Base-by-base conservation (phyloP, 2,329 filamentous ascomycete species). In the Podosphaera fusca region DNA sequence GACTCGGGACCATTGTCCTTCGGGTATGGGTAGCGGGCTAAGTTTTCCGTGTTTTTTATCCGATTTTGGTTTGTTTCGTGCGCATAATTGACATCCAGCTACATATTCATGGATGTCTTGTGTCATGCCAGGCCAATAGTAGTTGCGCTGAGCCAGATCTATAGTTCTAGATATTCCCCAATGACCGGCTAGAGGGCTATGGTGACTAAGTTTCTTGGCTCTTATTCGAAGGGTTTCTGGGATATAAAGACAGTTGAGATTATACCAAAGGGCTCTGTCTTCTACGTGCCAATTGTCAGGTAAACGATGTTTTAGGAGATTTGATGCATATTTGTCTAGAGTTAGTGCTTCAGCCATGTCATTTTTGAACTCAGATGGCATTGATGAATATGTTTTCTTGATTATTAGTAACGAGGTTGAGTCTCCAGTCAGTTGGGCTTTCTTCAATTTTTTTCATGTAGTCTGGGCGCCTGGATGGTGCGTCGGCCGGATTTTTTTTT, bases 171-270 rank as follows among this genome's bases (percentile, higher is more conserved):
- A 31, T 12, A 4, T 52, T 5, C 50, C 31, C 50, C 31, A 36
- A n/a, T 42, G 38, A 12, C 38, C 38, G 10, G 38, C 38, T 6
- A 42, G 38, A 6, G 38, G 38, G 31, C 29, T 55, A 46, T 55
- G 38, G n/a, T 55, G 53, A 21, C 38, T 55, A 14, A 55, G 53
- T n/a, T 55, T 30, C 35, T 55, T 46, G 21, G 53, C 53, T 46
- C 8, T 55, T 31, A 55, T 55, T 33, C 53, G 53, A 33, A 55
- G 38, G 10, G 53, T 12, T 46, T 55, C 38, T 9, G 53, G 53
- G 34, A 55, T 46, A 14, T 52, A 52, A 10, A 52, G 31, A 4
- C 49, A 7, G 31, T 34, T 52, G n/a, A 52, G 49, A 7, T 30
- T 14, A 29, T 50, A 50, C 6, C 29, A 12, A 38, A 55, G 35